These are phyloP conservation scores for Ilyonectria sp. DNA, from an alignment of 2,329 filamentous ascomycete species.

Conservation along the genomic window DNA sequence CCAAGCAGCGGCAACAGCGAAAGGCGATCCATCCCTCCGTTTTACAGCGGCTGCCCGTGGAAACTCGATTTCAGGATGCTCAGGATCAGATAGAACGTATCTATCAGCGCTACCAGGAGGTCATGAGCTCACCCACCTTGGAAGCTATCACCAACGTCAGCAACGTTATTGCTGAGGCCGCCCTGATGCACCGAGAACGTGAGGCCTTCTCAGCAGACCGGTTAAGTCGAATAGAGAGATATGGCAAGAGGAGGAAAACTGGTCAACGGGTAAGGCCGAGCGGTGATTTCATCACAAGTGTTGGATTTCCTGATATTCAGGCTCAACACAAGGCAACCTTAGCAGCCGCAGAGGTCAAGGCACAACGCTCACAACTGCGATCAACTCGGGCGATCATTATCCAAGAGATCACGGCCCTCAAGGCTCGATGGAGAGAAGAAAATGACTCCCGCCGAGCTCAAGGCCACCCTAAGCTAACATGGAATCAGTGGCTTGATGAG, in stretches of 20 bases:
- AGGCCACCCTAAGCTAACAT: slow-evolving; percentile 1
- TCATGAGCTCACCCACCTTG: not conserved
- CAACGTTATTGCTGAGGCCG: slow-evolving; percentile 1
- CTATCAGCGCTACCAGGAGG: not conserved
- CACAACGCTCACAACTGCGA: too few relatives aligned
- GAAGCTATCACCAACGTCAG: not conserved
- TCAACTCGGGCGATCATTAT: too few relatives aligned
- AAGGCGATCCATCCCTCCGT: slow-evolving; percentile 8
- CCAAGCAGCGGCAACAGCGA: slow-evolving; percentile 3
- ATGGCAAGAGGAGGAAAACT: not conserved
- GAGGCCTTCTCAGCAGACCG: not conserved
- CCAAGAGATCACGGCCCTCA: not conserved
- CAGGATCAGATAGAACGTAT: not conserved
- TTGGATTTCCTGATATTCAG: not conserved
- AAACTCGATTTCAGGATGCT: not conserved
- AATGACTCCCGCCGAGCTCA: not conserved
- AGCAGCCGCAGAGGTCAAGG: too few relatives aligned
- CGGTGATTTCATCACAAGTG: slow-evolving; percentile 3
- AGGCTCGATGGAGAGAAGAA: slow-evolving; percentile 9
- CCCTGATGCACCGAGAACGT: not conserved
- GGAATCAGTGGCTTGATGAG: slow-evolving; percentile 7
- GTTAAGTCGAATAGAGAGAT: not conserved
- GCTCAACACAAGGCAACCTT: too few relatives aligned
- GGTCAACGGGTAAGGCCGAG: not conserved
- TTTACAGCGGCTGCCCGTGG: not conserved